Conservation (phyloP, 202 grass and related monocot genomes). For the Carex arenaria region DNA sequence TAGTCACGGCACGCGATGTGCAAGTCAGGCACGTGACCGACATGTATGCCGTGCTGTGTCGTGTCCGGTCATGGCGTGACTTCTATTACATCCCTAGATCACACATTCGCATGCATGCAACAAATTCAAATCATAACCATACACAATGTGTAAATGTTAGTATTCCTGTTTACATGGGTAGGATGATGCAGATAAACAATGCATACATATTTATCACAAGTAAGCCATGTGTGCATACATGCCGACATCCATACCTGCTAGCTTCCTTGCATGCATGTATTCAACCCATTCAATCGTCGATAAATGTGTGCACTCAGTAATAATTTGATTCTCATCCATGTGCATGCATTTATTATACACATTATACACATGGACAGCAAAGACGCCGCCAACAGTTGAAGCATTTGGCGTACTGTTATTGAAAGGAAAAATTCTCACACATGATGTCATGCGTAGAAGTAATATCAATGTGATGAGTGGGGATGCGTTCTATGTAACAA, state of each 20-base stretch:
- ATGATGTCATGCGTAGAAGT: too few species aligned
- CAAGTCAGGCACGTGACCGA: too few species aligned
- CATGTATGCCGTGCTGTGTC: too few species aligned
- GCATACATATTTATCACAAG: neutral
- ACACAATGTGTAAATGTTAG: neutral
- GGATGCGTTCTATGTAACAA: too few species aligned
- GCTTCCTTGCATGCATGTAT: neutral
- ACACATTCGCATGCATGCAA: neutral
- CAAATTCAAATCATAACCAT: neutral
- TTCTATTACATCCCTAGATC: neutral
- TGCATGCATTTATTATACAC: neutral
- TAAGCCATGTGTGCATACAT: neutral
- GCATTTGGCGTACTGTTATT: too few species aligned
- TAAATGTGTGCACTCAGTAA: neutral
- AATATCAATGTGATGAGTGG: too few species aligned
- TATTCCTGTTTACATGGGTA: neutral
- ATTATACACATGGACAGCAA: neutral
- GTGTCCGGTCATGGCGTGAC: too few species aligned
- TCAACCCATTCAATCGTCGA: neutral
- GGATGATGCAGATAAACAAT: neutral
- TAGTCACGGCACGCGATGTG: too few species aligned
- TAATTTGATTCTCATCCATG: neutral
- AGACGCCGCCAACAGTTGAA: too few species aligned
- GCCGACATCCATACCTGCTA: neutral
- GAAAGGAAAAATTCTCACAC: too few species aligned